Base-by-base conservation (phyloP, 805 yeast genomes). In the Yarrowia hollandica region DNA sequence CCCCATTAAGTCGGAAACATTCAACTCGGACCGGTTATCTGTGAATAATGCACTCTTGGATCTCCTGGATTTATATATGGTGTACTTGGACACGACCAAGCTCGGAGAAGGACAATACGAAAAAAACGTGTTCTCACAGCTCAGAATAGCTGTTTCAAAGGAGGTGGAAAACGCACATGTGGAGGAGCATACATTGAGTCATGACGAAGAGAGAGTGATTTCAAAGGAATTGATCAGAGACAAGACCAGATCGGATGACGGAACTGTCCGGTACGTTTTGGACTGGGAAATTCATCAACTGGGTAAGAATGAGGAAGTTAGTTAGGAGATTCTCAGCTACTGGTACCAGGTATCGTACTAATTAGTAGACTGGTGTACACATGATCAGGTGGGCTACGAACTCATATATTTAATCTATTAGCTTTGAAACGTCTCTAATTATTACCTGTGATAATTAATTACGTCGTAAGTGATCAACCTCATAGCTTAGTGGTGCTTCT, bases 21-120 rank as follows among this genome's bases (percentile, higher is more conserved):
- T 60, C 30, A 42, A 41, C 28, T 61, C 67, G 5, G 57, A 62
- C 5, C 61, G 70, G 64, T 71, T 5, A 68, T 54, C 60, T 6
- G 70, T 78, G 2, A 71, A 74, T 60, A 77, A 82, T 63, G 83
- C 83, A 1, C 75, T 84, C 37, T 73, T 80, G 33, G 85, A 82
- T 61, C 71, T 85, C 7, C 71, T 85, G 46, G 84, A 84, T 63
- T 79, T 80, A 64, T 86, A 83, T 65, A 79, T 84, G 59, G 82
- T 83, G 66, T 78, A 79, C 63, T 79, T 77, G 69, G 79, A 79
- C 62, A 72, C 73, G 50, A 77, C 85, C 41, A 75, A 78, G 33
- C 71, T 85, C 54, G 77, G 78, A 38, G 75, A 74, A 12, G 16
- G 11, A 18, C 28, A 28, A 2, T 52, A 31, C 44, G 44, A 18